Evolutionary conservation across 2,329 filamentous ascomycete genomes (phyloP), one percentile per base, ranked within the genome.

Genomic region (Calonectria henricotiae): DNA sequence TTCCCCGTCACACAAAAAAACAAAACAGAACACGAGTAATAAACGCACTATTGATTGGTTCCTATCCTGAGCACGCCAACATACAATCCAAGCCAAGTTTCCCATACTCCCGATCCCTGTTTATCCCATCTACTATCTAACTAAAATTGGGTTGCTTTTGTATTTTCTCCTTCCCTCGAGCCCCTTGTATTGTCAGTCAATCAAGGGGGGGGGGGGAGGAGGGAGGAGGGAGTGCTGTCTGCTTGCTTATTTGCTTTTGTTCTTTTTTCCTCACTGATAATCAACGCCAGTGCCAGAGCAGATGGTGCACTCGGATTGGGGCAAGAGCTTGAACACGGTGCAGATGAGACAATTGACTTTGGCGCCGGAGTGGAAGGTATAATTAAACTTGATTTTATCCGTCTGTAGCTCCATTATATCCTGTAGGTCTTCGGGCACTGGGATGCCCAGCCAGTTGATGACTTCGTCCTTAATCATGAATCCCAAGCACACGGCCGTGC

Each of bases 361-460:
- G 7, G 4, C 27, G 5, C 32, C 49, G 9, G 11, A 9, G 32
- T 54, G 49, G 20, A 54, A 54, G 49, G 49, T 54, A 35, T 54
- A 54, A 54, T 54, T 54, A 12, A 54, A 54, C 49, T 54, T 54
- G 49, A 54, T 54, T 54, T 54, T 54, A 54, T 54, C 49, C 30
- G 49, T 54, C 30, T 54, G 17, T 7, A 54, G 49, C n/a, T 54
- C 30, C 49, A 54, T 54, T 35, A 54, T 30, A 23, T 54, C 49
- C 20, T 54, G 11, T 5, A 54, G 30, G 8, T 54, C 30, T 4
- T 35, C 12, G 30, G 49, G 49, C 1, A 54, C 49, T 9, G 32
- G 49, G 17, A 54, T 54, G 3, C 30, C 35, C 30, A 54, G 4
- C 49, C 49, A 54, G 30, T 54, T 54, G 17, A 11, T 17, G 27